These are phyloP conservation scores for Nevesoporus exiguus DNA, from an alignment of 768 basidiomycete genomes.

Conservation along the genomic window DNA sequence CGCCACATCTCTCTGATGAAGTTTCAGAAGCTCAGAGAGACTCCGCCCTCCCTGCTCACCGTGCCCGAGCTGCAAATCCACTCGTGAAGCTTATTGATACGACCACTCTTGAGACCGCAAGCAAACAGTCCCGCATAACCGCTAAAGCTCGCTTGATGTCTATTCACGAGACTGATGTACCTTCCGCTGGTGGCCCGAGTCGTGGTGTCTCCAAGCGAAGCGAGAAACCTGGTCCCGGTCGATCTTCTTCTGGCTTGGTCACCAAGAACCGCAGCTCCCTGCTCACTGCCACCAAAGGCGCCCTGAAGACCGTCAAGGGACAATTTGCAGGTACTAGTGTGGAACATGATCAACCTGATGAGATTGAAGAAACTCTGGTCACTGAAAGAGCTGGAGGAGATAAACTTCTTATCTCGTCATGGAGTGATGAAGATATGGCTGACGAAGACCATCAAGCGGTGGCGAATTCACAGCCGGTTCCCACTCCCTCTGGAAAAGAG, in stretches of 20 bases:
- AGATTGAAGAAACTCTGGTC: conserved; percentile 14
- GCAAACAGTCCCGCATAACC: conserved; percentile 41
- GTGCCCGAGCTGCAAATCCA: conserved; percentile 49
- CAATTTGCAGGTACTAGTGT: conserved; percentile 27
- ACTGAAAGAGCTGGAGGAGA: conserved; percentile 2
- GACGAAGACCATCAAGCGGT: conserved; percentile 7
- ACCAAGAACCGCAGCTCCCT: conserved; percentile 48
- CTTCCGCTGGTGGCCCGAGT: conserved; percentile 12
- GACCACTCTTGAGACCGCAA: conserved; percentile 21
- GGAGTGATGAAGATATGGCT: conserved; percentile 19
- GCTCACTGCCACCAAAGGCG: conserved; percentile 51
- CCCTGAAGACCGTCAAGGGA: conserved; percentile 49
- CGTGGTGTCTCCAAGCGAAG: conserved; percentile 10
- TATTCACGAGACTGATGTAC: conserved; percentile 4
- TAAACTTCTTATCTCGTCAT: conserved; percentile 11
- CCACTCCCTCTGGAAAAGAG: conserved; percentile 40
- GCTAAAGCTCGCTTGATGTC: conserved; percentile 47
- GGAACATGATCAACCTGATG: conserved; percentile 20
- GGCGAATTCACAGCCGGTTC: conserved; percentile 1
- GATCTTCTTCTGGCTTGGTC: conserved; percentile 43
- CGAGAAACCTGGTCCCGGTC: conserved; percentile 48
- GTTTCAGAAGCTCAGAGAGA: conserved; percentile 5
- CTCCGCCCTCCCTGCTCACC: conserved; percentile 36
- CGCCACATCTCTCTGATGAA: conserved; percentile 9
- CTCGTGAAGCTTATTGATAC: conserved; percentile 49